Percentiles rank a stretch among this genome's conserved stretches.
Evolutionary conservation across 441 rosid species (phyloP).

Genomic region (Erodium texanum): DNA sequence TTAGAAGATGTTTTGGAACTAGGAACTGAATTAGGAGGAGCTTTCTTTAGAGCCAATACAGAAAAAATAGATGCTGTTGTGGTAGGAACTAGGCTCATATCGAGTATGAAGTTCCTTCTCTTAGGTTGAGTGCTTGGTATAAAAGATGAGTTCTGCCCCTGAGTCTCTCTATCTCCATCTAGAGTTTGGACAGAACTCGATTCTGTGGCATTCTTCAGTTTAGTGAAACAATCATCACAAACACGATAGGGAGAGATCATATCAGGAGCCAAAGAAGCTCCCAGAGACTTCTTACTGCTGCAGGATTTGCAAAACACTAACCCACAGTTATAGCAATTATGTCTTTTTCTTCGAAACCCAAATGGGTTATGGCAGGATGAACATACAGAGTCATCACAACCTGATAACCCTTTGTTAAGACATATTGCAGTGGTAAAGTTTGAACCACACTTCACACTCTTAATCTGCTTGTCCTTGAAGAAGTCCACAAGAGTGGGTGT

Average conservation of each 20-base stretch:
- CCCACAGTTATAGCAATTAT: constrained; percentile 93
- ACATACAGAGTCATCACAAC: constrained; percentile 89
- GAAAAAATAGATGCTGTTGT: constrained; percentile 63
- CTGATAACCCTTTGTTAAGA: constrained; percentile 87
- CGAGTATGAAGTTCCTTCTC: not conserved
- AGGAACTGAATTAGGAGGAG: constrained; percentile 92
- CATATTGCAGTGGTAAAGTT: constrained; percentile 85
- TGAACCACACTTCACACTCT: constrained; percentile 76
- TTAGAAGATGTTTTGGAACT: constrained; percentile 90
- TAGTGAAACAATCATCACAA: constrained; percentile 73
- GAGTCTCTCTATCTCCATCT: constrained; percentile 65
- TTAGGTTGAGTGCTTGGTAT: constrained; percentile 30
- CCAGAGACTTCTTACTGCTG: constrained; percentile 69
- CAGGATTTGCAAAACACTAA: constrained; percentile 83
- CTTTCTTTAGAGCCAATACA: constrained; percentile 79
- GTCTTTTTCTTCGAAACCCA: constrained; percentile 84
- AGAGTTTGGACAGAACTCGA: constrained; percentile 54
- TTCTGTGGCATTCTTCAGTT: constrained; percentile 64
- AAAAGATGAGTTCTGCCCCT: constrained; percentile 35
- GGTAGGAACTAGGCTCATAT: constrained; percentile 23
- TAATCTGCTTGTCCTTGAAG: constrained; percentile 87
- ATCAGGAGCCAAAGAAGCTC: constrained; percentile 95
- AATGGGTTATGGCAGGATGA: constrained; percentile 87
- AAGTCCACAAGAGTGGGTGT: constrained; percentile 72
- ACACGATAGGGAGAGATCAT: constrained; percentile 77